Conservation (phyloP, 2,329 filamentous ascomycete genomes). For the Diaporthe nobilis region DNA sequence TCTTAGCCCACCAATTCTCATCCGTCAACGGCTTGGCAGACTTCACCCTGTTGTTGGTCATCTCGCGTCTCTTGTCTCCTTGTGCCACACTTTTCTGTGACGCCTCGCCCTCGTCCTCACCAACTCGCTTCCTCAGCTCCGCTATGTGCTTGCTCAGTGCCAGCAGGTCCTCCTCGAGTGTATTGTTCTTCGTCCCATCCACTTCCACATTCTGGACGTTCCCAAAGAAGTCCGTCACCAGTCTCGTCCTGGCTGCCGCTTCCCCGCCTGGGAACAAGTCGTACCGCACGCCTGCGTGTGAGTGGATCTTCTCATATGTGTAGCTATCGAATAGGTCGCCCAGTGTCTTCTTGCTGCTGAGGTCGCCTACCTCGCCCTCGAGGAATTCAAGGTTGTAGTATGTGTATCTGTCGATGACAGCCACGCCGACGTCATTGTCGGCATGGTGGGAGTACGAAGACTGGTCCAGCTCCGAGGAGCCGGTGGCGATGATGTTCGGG, state of each 20-base stretch:
- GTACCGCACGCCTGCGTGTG: constrained; percentile 90
- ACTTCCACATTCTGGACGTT: constrained; percentile 99
- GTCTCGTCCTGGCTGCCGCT: constrained; percentile 79
- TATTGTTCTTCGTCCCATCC: constrained; percentile 72
- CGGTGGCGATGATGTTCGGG: constrained; percentile 97
- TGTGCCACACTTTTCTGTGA: constrained; percentile 44
- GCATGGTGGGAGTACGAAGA: constrained; percentile 98
- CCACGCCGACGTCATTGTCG: constrained; percentile 97
- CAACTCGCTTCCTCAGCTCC: constrained; percentile 63
- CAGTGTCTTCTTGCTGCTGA: constrained; percentile 88
- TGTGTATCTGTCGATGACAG: constrained; percentile 98
- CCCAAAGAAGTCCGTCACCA: constrained; percentile 97
- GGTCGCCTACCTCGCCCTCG: constrained; percentile 88
- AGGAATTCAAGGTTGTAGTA: constrained; percentile 99
- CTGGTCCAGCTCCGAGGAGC: constrained; percentile 95
- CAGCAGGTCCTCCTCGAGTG: constrained; percentile 80
- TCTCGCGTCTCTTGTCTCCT: constrained; percentile 42
- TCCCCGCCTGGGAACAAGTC: constrained; percentile 94
- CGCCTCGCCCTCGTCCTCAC: constrained; percentile 56
- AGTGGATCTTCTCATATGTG: constrained; percentile 94
- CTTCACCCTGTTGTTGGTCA: constrained; percentile 55
- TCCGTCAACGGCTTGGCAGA: constrained; percentile 74
- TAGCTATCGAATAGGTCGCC: constrained; percentile 98
- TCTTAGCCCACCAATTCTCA: constrained; percentile 77
- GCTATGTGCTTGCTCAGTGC: constrained; percentile 80